Evolutionary conservation across 1,284 basidiomycete genomes (phyloP).

Genomic region (Omphalotus olearius): DNA sequence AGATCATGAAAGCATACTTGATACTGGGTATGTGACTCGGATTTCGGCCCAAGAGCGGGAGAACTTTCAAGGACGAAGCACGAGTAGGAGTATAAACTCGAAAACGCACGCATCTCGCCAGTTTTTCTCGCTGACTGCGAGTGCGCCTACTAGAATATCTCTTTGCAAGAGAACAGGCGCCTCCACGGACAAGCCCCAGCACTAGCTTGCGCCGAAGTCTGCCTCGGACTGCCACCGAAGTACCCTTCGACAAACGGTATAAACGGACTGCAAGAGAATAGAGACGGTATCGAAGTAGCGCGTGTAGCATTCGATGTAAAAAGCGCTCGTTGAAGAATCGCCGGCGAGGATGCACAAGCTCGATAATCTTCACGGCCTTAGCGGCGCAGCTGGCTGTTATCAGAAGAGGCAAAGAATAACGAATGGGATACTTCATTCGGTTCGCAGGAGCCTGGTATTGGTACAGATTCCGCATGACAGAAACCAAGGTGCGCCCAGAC

Average conservation of each 20-base stretch:
- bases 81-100: not conserved
- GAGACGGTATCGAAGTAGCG: conserved; percentile 28
- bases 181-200: conserved; percentile 5
- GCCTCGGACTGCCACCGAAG: conserved; percentile 14
- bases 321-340: conserved; percentile 30
- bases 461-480: conserved; percentile 26
- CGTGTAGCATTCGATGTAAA: conserved; percentile 27
- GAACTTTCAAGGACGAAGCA: not conserved
- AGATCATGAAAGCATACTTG: conserved; percentile 27
- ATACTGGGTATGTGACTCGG: conserved; percentile 13
- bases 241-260: conserved; percentile 14
- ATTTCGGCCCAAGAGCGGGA: conserved; percentile 1
- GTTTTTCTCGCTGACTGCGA: not conserved
- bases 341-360: conserved; percentile 23
- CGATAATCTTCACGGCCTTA: conserved; percentile 28
- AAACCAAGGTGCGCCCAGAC: conserved; percentile 26
- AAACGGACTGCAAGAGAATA: conserved; percentile 26
- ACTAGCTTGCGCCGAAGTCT: conserved; percentile 23
- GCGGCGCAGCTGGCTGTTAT: conserved; percentile 27
- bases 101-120: not conserved
- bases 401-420: conserved; percentile 34
- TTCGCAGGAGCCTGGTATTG: conserved; percentile 19
- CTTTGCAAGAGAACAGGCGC: conserved; percentile 5
- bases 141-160: not conserved
- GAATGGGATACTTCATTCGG: conserved; percentile 30